Percentiles rank a stretch among this genome's conserved stretches.
Evolutionary conservation across 176 grass and related monocot species (phyloP).

Genomic region (Oryza longistaminata): DNA sequence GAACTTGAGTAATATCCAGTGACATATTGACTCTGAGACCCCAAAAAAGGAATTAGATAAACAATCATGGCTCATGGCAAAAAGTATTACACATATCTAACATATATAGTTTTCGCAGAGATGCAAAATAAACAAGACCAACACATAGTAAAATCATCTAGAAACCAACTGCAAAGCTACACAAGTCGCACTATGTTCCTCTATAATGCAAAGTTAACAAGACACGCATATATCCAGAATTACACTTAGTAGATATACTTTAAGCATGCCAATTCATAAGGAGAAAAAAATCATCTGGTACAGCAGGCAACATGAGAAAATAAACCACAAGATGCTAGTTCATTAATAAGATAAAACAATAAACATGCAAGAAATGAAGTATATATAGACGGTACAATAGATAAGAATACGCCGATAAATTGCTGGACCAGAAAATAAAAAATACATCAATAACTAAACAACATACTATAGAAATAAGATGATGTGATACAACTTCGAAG

Average conservation of each 20-base stretch:
- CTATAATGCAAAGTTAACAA: neutral
- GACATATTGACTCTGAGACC: constrained; percentile 60
- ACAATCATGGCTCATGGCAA: neutral
- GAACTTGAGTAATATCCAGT: constrained; percentile 77
- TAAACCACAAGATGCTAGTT: neutral
- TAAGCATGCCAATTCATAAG: neutral
- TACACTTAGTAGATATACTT: neutral
- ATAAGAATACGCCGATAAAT: neutral
- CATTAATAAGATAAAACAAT: neutral
- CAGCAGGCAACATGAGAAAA: neutral
- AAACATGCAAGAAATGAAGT: neutral
- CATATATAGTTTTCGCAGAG: neutral
- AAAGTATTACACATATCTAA: neutral
- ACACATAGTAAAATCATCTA: neutral
- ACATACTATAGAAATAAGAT: neutral
- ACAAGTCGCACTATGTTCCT: neutral
- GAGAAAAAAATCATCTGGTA: neutral
- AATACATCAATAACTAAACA: neutral
- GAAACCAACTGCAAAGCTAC: neutral
- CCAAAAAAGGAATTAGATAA: constrained; percentile 14
- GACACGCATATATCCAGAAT: neutral
- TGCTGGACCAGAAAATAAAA: neutral
- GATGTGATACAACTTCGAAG: neutral
- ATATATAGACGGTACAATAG: neutral
- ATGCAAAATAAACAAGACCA: neutral